Conservation (phyloP, 2,329 filamentous ascomycete genomes). For the Verticillium albo-atrum region DNA sequence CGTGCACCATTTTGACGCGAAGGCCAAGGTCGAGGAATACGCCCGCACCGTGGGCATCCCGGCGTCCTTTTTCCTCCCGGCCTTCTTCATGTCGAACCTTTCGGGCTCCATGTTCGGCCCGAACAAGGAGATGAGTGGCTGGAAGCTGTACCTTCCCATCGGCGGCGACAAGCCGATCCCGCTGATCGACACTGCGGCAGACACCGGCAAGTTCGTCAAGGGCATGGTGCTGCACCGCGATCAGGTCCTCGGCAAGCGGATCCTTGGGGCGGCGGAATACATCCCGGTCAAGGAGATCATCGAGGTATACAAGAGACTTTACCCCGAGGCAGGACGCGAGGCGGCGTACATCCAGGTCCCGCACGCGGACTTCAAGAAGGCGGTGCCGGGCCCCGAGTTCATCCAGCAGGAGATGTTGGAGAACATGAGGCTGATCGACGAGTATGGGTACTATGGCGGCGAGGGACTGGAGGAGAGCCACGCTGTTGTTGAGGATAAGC, state of each 20-base stretch:
- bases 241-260: slow-evolving; percentile 22
- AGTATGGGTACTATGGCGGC: slow-evolving; percentile 35
- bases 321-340: slow-evolving; percentile 26
- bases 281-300: slow-evolving; percentile 25
- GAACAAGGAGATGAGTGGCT: slow-evolving; percentile 20
- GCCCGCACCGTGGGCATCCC: slow-evolving; percentile 41
- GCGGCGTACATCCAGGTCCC: slow-evolving; percentile 22
- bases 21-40: slow-evolving; percentile 52
- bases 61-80: slow-evolving; percentile 47
- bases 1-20: slow-evolving; percentile 52
- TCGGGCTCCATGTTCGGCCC: slow-evolving; percentile 19
- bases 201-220: slow-evolving; percentile 36
- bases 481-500: slow-evolving; percentile 27
- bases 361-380: neutral
- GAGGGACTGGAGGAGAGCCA: slow-evolving; percentile 25
- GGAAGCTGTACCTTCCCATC: slow-evolving; percentile 27
- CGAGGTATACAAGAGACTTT: slow-evolving; percentile 21
- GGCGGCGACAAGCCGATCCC: slow-evolving; percentile 24
- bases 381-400: slow-evolving; percentile 6
- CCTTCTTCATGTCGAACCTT: slow-evolving; percentile 50
- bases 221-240: slow-evolving; percentile 19
- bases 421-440: slow-evolving; percentile 36
- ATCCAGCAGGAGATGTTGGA: slow-evolving; percentile 33
- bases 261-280: slow-evolving; percentile 32
- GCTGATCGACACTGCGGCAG: slow-evolving; percentile 26